Evolutionary conservation across 169 alveolate genomes (phyloP).

Genomic region (Fabrea salina): DNA sequence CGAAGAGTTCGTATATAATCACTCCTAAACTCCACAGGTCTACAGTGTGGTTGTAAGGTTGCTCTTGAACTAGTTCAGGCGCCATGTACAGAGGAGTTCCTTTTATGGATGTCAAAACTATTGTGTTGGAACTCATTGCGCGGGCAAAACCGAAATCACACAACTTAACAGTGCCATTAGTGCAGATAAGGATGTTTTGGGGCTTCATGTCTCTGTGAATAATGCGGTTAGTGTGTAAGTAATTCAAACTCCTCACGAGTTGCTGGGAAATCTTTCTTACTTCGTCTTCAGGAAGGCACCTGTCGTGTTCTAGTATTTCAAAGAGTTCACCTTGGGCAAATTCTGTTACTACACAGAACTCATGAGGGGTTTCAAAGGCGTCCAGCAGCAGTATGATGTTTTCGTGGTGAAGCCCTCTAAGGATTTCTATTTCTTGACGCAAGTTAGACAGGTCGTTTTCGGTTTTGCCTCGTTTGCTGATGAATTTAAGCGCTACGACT

Average conservation of each 20-base stretch:
- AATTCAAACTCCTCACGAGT: conserved; percentile 78
- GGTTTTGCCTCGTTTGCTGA: conserved; percentile 83
- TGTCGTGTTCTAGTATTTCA: conserved; percentile 88
- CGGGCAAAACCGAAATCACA: conserved; percentile 92
- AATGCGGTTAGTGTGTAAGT: conserved; percentile 83
- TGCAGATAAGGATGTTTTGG: conserved; percentile 83
- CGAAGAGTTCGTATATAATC: conserved; percentile 87
- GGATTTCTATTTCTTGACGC: conserved; percentile 86
- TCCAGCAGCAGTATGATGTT: conserved; percentile 86
- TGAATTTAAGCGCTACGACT: conserved; percentile 86
- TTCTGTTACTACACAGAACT: conserved; percentile 89
- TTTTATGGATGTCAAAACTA: conserved; percentile 84
- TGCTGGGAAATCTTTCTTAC: conserved; percentile 82
- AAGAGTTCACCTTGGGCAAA: conserved; percentile 91
- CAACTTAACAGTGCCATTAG: conserved; percentile 85
- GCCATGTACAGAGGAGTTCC: conserved; percentile 89
- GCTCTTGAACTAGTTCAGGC: conserved; percentile 88
- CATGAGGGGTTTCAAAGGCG: conserved; percentile 87
- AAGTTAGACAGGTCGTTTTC: conserved; percentile 86
- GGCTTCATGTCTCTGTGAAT: conserved; percentile 93
- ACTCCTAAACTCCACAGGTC: conserved; percentile 92
- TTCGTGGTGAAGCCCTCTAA: conserved; percentile 85
- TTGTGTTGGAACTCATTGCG: conserved; percentile 86
- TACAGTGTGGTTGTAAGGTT: conserved; percentile 89
- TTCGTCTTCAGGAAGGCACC: conserved; percentile 82